These are phyloP conservation scores for Lentinus brumalis DNA, from an alignment of 768 basidiomycete species.

Conservation along the genomic window DNA sequence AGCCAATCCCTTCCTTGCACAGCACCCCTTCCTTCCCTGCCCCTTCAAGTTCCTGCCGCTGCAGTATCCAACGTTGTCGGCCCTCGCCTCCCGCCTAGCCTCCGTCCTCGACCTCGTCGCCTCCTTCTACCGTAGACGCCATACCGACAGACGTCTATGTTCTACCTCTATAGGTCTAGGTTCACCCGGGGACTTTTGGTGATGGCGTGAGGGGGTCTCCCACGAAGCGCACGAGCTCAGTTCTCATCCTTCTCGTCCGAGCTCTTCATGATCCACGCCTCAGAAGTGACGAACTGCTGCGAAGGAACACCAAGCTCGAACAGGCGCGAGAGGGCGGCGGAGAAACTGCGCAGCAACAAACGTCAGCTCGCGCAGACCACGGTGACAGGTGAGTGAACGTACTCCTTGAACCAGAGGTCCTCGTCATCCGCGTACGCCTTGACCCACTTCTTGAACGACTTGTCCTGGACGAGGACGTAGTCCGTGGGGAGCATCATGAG, in stretches of 20 bases:
- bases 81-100: not conserved
- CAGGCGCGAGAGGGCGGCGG: conserved; percentile 71
- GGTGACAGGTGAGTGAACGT: conserved; percentile 33
- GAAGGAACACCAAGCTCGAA: conserved; percentile 94
- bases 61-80: too few species aligned
- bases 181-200: not conserved
- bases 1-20: not conserved
- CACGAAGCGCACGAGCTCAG: conserved; percentile 10
- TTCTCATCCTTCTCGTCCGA: conserved; percentile 49
- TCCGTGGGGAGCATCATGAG: conserved; percentile 98
- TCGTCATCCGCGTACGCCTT: conserved; percentile 86
- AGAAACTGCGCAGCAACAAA: conserved; percentile 60
- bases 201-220: not conserved
- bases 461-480: conserved; percentile 87
- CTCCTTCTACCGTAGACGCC: not conserved
- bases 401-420: conserved; percentile 94
- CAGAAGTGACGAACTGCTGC: conserved; percentile 69
- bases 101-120: not conserved
- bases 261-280: conserved; percentile 75
- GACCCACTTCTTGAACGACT: conserved; percentile 87
- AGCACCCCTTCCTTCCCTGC: not conserved
- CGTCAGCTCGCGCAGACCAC: conserved; percentile 6
- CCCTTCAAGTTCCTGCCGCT: not conserved
- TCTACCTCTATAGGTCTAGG: conserved; percentile 19
- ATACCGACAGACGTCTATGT: not conserved